Percentiles rank a stretch among this genome's conserved stretches.
Evolutionary conservation across 352 stramenopile species (phyloP).

Genomic region (Globisporangium canariense): DNA sequence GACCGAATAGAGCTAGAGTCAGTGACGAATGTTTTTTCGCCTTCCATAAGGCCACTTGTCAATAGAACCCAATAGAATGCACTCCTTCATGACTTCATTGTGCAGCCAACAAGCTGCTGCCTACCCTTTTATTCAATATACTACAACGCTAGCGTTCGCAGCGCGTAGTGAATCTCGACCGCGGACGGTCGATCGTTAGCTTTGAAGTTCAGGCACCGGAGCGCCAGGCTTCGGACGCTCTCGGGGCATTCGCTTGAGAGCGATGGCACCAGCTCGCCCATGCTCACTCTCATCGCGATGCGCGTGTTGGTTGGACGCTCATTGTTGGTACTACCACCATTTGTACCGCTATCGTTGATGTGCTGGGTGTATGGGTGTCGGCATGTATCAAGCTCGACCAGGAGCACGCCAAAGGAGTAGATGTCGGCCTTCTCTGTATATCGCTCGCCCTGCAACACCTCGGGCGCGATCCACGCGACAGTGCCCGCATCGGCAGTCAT

Average conservation of each 20-base stretch:
- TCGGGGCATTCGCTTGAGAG: constrained; percentile 15
- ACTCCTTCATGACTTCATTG: no score
- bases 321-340: background rate
- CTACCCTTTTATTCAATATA: no score
- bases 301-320: constrained; percentile 17
- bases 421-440: constrained; percentile 30
- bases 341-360: background rate
- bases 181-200: constrained; percentile 19
- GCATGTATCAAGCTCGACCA: constrained; percentile 37
- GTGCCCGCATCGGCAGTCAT: constrained; percentile 36
- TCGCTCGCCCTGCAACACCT: constrained; percentile 29
- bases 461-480: constrained; percentile 36
- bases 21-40: no score
- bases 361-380: constrained; percentile 30
- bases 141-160: constrained; percentile 16
- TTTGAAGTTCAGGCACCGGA: constrained; percentile 19
- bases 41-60: no score
- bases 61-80: no score
- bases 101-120: no score
- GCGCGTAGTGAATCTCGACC: constrained; percentile 23
- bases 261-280: constrained; percentile 17
- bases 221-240: constrained; percentile 13
- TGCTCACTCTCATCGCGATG: constrained; percentile 23
- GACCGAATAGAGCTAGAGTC: background rate
- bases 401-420: constrained; percentile 36